Percentiles rank a stretch among this genome's conserved stretches.
Conservation (phyloP, 257 asterid genomes). For the Solanum phureja region DNA sequence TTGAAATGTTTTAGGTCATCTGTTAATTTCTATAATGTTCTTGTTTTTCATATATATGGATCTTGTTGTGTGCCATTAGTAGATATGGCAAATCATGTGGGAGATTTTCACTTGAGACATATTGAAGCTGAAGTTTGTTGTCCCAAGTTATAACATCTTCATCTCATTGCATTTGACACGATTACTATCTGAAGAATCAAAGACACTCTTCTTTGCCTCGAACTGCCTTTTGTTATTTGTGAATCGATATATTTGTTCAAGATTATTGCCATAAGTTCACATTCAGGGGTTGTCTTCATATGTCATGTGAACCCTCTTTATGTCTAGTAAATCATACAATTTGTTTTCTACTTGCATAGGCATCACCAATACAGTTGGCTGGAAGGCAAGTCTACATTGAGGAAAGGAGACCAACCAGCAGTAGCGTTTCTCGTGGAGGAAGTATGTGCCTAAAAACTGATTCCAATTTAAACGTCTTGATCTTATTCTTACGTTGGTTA, state of each 20-base stretch:
- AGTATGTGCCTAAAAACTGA: slow-evolving; percentile 34
- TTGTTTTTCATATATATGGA: neutral
- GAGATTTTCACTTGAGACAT: neutral
- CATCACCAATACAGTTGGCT: slow-evolving; percentile 60
- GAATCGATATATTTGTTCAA: neutral
- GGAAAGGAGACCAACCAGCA: slow-evolving; percentile 46
- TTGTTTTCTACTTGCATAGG: slow-evolving; percentile 25
- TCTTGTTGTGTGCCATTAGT: neutral
- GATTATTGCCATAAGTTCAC: neutral
- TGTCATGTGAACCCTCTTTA: neutral
- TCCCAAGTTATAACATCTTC: neutral
- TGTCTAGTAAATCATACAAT: neutral
- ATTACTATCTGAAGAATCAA: neutral
- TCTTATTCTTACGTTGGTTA: neutral
- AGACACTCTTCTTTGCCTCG: neutral
- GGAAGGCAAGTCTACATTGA: slow-evolving; percentile 72
- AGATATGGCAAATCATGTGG: neutral
- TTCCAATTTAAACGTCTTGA: neutral
- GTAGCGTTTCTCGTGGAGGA: slow-evolving; percentile 56
- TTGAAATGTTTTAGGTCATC: neutral
- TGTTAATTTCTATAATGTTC: neutral
- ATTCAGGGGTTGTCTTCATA: neutral
- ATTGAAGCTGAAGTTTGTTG: neutral
- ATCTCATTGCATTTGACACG: neutral
- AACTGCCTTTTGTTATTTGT: neutral